phyloP scores from a whole-genome alignment of 257 asterid genomes.

The Capsicum pubescens region DNA sequence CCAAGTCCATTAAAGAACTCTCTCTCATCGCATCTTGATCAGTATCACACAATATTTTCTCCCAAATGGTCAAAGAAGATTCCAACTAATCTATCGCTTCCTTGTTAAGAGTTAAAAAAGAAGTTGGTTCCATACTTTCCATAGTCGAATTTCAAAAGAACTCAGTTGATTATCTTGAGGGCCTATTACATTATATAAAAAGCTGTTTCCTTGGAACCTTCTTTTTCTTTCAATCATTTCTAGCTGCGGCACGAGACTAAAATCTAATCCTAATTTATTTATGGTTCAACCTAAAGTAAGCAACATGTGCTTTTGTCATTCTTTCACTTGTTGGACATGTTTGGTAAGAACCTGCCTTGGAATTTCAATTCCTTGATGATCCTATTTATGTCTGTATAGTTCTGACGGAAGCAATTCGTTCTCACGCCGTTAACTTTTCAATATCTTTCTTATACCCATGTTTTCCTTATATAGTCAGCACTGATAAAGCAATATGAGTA shows the following conservation, averaged over 20 bases:
- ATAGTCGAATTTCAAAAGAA: constrained; percentile 42
- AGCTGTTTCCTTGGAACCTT: constrained; percentile 60
- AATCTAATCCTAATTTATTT: constrained; percentile 49
- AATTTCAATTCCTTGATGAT: constrained; percentile 51
- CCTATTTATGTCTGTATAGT: constrained; percentile 57
- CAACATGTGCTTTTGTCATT: constrained; percentile 54
- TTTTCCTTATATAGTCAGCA: constrained; percentile 65
- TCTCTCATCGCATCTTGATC: constrained; percentile 46
- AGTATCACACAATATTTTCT: constrained; percentile 51
- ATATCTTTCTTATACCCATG: constrained; percentile 69
- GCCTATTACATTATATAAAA: constrained; percentile 47
- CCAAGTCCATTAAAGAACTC: constrained; percentile 50
- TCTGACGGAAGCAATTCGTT: constrained; percentile 59
- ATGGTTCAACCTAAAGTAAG: constrained; percentile 54
- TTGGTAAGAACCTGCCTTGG: constrained; percentile 53
- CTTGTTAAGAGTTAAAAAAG: constrained; percentile 51
- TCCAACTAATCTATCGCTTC: constrained; percentile 66
- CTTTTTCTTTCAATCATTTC: constrained; percentile 68
- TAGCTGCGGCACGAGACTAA: constrained; percentile 48
- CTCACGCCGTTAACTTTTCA: constrained; percentile 57
- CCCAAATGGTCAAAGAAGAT: constrained; percentile 69
- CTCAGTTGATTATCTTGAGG: constrained; percentile 42
- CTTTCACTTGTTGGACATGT: constrained; percentile 52
- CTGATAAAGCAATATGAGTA: constrained; percentile 39
- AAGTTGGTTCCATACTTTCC: constrained; percentile 49